Conservation (phyloP, 768 basidiomycete species). For the Lactarius hatsudake region DNA sequence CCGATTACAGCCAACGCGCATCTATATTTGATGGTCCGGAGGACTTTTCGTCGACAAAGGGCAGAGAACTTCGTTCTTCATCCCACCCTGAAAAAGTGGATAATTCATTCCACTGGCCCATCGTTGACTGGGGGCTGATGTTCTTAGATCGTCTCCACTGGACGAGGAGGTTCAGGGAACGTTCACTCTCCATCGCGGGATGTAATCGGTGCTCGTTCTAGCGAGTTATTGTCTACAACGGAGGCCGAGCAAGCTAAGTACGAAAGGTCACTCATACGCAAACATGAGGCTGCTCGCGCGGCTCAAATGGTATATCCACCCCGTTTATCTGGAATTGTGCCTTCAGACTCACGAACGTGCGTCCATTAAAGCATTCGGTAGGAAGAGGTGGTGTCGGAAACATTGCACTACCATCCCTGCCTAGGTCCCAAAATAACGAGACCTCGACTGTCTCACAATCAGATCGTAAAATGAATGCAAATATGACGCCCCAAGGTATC, state of each 20-base stretch:
- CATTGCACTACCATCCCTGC: background rate
- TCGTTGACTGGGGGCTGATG: background rate
- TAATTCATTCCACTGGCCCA: background rate
- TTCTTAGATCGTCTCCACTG: slow-evolving; percentile 2
- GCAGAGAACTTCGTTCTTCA: background rate
- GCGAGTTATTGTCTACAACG: background rate
- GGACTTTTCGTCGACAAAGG: background rate
- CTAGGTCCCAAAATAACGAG: background rate
- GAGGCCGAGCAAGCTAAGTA: background rate
- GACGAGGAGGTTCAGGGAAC: slow-evolving; percentile 23
- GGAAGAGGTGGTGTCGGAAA: slow-evolving; percentile 19
- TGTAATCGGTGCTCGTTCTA: too few relatives aligned
- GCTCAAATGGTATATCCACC: background rate
- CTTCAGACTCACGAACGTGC: background rate
- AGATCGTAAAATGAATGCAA: background rate
- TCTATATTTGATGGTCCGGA: background rate
- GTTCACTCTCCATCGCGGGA: background rate
- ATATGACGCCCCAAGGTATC: background rate
- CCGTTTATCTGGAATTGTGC: background rate
- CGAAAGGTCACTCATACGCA: background rate
- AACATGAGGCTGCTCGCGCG: background rate
- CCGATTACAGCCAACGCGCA: background rate
- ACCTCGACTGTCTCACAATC: background rate
- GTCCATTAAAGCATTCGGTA: slow-evolving; percentile 3
- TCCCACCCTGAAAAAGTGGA: background rate